These are phyloP conservation scores for Monocercomonoides exilis DNA, from an alignment of 78 protist species.

Conservation along the genomic window DNA sequence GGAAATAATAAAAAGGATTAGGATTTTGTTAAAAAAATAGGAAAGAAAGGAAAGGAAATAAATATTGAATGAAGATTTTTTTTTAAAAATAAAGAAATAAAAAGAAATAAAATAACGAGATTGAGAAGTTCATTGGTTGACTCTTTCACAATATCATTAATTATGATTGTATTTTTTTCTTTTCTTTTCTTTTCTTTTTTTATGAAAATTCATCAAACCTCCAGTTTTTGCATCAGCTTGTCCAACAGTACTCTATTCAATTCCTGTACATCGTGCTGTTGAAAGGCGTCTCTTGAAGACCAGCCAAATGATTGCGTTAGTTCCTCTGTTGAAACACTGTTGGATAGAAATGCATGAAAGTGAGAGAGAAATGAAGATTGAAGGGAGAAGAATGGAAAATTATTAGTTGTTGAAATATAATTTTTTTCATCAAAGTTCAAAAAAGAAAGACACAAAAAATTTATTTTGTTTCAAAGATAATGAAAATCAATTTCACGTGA, in stretches of 20 bases:
- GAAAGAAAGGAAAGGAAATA: neutral
- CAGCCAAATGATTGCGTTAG: conserved; percentile 4
- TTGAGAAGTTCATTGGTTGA: too few relatives aligned
- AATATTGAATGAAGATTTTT: neutral
- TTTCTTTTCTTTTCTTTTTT: too few relatives aligned
- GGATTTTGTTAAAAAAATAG: neutral
- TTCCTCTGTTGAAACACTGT: neutral
- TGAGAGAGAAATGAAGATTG: neutral
- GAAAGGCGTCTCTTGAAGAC: neutral
- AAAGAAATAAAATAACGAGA: too few relatives aligned
- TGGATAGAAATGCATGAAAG: neutral
- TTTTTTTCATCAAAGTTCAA: too few relatives aligned
- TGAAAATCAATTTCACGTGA: too few relatives aligned
- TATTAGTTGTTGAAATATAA: too few relatives aligned
- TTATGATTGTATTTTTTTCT: neutral
- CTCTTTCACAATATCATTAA: neutral
- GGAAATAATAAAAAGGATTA: neutral
- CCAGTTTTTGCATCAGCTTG: neutral
- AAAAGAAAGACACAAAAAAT: too few relatives aligned
- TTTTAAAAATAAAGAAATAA: too few relatives aligned
- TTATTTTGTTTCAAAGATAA: too few relatives aligned
- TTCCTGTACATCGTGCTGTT: conserved; percentile 1
- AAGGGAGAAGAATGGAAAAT: neutral
- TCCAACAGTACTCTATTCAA: conserved; percentile 11
- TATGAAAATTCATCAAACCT: too few relatives aligned